phyloP scores from a whole-genome alignment of 2,329 filamentous ascomycete species.

The Ustulina deusta region DNA sequence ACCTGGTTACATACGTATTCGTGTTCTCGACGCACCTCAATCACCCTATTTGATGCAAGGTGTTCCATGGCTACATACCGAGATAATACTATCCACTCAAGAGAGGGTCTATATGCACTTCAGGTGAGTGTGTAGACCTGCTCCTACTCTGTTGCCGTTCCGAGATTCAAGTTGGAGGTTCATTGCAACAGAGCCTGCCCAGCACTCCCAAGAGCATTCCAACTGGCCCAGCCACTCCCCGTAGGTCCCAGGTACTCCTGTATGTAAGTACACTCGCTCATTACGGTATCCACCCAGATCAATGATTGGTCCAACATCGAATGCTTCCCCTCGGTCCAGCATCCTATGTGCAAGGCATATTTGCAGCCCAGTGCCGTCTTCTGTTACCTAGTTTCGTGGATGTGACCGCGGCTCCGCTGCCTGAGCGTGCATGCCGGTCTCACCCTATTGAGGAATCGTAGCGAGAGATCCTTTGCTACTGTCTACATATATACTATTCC shows the following conservation, averaged over 20 bases:
- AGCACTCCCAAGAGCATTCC: background rate
- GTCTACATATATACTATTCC: no score
- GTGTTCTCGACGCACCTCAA: background rate
- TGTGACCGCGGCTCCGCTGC: slow-evolving; percentile 14
- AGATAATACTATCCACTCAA: background rate
- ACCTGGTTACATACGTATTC: background rate
- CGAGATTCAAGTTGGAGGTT: background rate
- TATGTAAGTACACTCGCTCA: background rate
- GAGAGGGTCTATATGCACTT: background rate
- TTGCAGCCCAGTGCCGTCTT: slow-evolving; percentile 3
- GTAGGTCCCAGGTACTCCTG: no score
- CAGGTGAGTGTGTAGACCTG: no score
- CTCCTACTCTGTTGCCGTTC: slow-evolving; percentile 4
- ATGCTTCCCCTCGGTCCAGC: background rate
- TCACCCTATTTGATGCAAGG: background rate
- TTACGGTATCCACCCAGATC: background rate
- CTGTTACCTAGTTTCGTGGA: slow-evolving; percentile 12
- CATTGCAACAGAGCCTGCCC: background rate
- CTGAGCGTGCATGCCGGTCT: slow-evolving; percentile 34
- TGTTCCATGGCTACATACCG: background rate
- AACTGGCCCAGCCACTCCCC: background rate
- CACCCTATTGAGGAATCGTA: slow-evolving; percentile 14
- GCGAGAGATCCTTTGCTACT: slow-evolving; percentile 13
- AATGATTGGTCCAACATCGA: slow-evolving; percentile 5
- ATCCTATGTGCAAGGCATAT: no score